Percentiles rank a stretch among this genome's conserved stretches.
Evolutionary conservation across 495 filamentous ascomycete species (phyloP).

Genomic region (Neurospora sublineolata): DNA sequence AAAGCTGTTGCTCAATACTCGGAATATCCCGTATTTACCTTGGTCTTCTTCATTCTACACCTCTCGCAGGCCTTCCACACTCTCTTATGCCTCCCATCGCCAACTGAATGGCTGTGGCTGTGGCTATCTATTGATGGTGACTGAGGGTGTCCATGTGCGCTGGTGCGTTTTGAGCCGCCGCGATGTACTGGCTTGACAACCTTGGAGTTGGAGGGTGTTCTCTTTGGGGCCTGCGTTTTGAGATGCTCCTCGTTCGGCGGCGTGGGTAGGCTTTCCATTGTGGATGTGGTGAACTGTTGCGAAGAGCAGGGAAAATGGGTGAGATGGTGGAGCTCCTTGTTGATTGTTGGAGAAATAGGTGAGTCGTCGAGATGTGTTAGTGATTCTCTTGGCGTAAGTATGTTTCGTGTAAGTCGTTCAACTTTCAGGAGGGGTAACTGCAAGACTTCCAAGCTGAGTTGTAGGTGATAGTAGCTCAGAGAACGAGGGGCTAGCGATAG

Average conservation of each 20-base stretch:
- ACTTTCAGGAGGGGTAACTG: neutral
- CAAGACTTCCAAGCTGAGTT: neutral
- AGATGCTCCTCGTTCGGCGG: conserved; percentile 34
- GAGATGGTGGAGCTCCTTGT: neutral
- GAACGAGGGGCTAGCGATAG: conserved; percentile 1
- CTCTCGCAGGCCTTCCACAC: conserved; percentile 63
- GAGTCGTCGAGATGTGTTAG: conserved; percentile 6
- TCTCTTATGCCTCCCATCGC: conserved; percentile 46
- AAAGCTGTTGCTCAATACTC: neutral
- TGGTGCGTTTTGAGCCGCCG: conserved; percentile 17
- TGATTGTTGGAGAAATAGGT: neutral
- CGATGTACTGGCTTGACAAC: conserved; percentile 20
- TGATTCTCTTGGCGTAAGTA: neutral
- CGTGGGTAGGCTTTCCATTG: conserved; percentile 37
- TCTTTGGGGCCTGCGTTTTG: conserved; percentile 18
- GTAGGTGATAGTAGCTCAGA: conserved; percentile 5
- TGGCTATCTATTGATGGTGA: conserved; percentile 19
- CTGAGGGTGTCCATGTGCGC: conserved; percentile 17
- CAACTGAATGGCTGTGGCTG: conserved; percentile 15
- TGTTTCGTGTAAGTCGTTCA: neutral
- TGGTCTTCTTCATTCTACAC: conserved; percentile 63
- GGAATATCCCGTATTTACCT: conserved; percentile 28
- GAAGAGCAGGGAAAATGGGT: neutral
- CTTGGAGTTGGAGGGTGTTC: conserved; percentile 15
- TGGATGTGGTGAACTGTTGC: conserved; percentile 4